Conservation (phyloP, 2,329 filamentous ascomycete species). For the Fusarium metavorans region DNA sequence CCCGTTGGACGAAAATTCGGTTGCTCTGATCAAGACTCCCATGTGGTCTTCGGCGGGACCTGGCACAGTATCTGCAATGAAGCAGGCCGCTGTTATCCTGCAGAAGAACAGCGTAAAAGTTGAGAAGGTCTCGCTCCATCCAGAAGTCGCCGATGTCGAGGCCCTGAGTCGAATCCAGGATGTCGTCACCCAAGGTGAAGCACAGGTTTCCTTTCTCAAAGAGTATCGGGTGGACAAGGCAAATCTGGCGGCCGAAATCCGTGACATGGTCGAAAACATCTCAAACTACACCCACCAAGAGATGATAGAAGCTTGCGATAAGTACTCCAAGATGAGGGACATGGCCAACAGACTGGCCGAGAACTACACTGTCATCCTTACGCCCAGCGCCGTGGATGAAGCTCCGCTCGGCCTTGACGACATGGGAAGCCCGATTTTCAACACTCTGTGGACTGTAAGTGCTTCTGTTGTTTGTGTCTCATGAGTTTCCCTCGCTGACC, state of each 20-base stretch:
- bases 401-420: not conserved
- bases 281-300: not conserved
- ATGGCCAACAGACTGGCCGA: not conserved
- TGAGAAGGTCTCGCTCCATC: not conserved
- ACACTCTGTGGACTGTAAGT: not conserved
- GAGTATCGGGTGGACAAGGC: not conserved
- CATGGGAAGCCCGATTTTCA: not conserved
- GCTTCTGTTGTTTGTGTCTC: not conserved
- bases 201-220: not conserved
- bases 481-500: not conserved
- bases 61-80: not conserved
- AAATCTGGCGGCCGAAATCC: not conserved
- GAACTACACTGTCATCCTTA: not conserved
- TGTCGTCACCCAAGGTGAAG: not conserved
- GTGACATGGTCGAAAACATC: not conserved
- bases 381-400: not conserved
- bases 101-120: not conserved
- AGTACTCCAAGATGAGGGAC: not conserved
- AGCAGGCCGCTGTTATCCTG: not conserved
- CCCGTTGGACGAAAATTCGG: not conserved
- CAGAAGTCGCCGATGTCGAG: not conserved
- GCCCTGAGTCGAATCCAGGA: not conserved
- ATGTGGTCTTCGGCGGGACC: not conserved
- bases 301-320: not conserved
- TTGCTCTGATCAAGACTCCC: not conserved